Percentiles rank a stretch among this genome's conserved stretches.
Evolutionary conservation across 306 rosid species (phyloP).

Genomic region (Cicer yamashitae): DNA sequence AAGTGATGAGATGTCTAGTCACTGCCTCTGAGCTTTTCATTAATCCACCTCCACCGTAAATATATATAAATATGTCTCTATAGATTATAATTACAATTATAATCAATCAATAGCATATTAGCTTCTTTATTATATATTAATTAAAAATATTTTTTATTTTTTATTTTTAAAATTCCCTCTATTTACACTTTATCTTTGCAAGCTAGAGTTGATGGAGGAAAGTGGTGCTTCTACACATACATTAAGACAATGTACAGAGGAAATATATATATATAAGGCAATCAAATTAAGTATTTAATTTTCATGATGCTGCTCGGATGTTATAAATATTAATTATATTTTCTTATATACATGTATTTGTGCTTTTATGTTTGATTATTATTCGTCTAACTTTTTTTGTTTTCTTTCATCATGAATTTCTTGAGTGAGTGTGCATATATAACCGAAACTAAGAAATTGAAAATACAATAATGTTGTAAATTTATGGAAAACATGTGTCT

Average conservation of each 20-base stretch:
- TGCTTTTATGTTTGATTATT: constrained; percentile 18
- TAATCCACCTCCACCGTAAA: constrained; percentile 48
- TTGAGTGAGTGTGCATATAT: background rate
- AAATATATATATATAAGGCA: background rate
- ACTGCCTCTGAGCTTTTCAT: constrained; percentile 48
- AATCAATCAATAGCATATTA: constrained; percentile 32
- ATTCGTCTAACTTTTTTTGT: background rate
- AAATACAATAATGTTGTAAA: constrained; percentile 24
- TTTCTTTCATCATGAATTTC: constrained; percentile 12
- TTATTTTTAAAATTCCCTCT: background rate
- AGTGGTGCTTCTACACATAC: constrained; percentile 40
- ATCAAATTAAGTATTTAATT: constrained; percentile 40
- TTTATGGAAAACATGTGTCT: background rate
- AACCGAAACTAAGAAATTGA: constrained; percentile 28
- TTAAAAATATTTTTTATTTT: constrained; percentile 9
- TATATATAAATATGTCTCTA: background rate
- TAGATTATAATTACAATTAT: background rate
- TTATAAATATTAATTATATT: constrained; percentile 15
- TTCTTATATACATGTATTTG: background rate
- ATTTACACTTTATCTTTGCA: constrained; percentile 45
- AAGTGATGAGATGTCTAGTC: constrained; percentile 73
- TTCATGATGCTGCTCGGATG: constrained; percentile 9
- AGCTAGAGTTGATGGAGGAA: constrained; percentile 49
- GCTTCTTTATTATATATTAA: background rate
- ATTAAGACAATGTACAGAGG: constrained; percentile 59